A percentile compares a stretch with the other conserved stretches of the same genome.
These are phyloP conservation scores for Russula earlei DNA, from an alignment of 768 basidiomycete genomes.

Conservation along the genomic window DNA sequence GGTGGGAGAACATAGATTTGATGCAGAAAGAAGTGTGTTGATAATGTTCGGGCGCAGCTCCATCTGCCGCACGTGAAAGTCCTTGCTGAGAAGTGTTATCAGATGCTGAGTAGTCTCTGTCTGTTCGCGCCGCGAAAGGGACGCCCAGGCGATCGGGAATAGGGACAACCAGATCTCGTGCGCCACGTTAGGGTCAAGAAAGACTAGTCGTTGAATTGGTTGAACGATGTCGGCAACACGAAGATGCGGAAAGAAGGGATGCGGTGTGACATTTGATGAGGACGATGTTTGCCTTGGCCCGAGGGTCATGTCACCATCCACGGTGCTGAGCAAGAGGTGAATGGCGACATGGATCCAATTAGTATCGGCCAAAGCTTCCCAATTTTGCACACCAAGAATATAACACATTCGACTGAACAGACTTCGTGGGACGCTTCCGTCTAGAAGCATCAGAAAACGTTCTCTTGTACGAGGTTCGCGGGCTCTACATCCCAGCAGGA, in stretches of 20 bases:
- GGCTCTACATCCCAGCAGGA: slow-evolving; percentile 84
- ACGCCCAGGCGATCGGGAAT: slow-evolving; percentile 81
- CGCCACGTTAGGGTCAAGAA: slow-evolving; percentile 65
- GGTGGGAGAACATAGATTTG: slow-evolving; percentile 76
- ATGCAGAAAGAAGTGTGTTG: slow-evolving; percentile 78
- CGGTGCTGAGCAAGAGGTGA: slow-evolving; percentile 78
- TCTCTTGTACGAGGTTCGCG: slow-evolving; percentile 71
- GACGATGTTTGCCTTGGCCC: slow-evolving; percentile 34
- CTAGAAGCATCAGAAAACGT: slow-evolving; percentile 82
- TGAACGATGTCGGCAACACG: slow-evolving; percentile 49
- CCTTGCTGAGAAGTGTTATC: slow-evolving; percentile 84
- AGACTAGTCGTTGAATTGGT: slow-evolving; percentile 75
- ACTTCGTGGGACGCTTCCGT: slow-evolving; percentile 78
- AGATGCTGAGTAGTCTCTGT: slow-evolving; percentile 80
- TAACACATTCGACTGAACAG: slow-evolving; percentile 78
- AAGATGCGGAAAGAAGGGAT: slow-evolving; percentile 36
- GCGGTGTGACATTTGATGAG: slow-evolving; percentile 25
- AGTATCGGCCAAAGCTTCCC: slow-evolving; percentile 86
- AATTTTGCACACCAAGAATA: slow-evolving; percentile 86
- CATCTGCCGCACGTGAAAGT: slow-evolving; percentile 84
- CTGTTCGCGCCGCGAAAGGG: slow-evolving; percentile 81
- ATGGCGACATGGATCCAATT: slow-evolving; percentile 93
- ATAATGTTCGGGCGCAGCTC: slow-evolving; percentile 87
- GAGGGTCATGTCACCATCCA: slow-evolving; percentile 36
- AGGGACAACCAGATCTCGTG: slow-evolving; percentile 82